phyloP scores from a whole-genome alignment of 2,329 filamentous ascomycete genomes.

The Aspergillus sp. region DNA sequence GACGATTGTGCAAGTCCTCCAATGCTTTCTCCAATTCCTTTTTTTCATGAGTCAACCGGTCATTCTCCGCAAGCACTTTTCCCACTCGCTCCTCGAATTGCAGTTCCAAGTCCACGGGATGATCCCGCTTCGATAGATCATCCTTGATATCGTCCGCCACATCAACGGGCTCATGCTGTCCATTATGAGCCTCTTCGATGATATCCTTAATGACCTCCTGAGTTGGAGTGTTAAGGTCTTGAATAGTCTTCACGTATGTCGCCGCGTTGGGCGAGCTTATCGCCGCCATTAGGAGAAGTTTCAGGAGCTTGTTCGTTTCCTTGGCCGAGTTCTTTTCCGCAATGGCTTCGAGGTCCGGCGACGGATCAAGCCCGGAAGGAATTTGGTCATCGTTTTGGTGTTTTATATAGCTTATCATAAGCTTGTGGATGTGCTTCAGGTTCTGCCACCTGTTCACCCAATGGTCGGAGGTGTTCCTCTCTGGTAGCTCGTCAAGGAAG shows the following conservation, averaged over 20 bases:
- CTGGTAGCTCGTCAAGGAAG: constrained; percentile 44
- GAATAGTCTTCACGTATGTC: constrained; percentile 49
- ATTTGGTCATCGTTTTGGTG: constrained; percentile 41
- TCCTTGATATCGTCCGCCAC: constrained; percentile 33
- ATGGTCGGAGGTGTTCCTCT: constrained; percentile 38
- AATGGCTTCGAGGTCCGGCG: constrained; percentile 43
- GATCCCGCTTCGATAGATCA: constrained; percentile 27
- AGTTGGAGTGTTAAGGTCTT: constrained; percentile 37
- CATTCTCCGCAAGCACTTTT: constrained; percentile 50
- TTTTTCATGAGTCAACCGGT: constrained; percentile 52
- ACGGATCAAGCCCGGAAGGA: constrained; percentile 36
- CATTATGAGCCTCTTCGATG: constrained; percentile 42
- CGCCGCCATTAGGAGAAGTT: constrained; percentile 59
- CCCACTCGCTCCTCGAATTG: constrained; percentile 46
- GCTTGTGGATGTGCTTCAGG: constrained; percentile 45
- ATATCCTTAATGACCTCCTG: constrained; percentile 44
- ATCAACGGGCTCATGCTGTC: constrained; percentile 32
- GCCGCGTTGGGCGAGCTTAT: constrained; percentile 55
- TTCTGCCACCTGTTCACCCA: constrained; percentile 48
- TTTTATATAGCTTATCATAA: constrained; percentile 40
- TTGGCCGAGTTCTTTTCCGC: constrained; percentile 39
- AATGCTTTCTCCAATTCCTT: constrained; percentile 44
- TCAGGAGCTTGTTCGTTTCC: constrained; percentile 53
- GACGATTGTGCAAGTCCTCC: constrained; percentile 53
- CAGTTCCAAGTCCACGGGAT: constrained; percentile 40